phyloP scores from a whole-genome alignment of 768 basidiomycete genomes.

The Kondoa subrosea region DNA sequence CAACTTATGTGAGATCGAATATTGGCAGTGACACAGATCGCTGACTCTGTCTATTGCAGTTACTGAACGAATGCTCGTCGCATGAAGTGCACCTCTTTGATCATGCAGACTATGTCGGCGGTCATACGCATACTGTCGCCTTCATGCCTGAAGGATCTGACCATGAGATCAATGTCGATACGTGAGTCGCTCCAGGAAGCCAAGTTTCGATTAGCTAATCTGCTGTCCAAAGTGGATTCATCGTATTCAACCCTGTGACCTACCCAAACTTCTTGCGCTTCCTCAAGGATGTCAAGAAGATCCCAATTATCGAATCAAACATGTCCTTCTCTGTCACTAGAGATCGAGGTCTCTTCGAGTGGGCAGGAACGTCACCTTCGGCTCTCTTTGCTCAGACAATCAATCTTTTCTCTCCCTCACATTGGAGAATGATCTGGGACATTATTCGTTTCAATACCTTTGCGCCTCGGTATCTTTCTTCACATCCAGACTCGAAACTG shows the following conservation, averaged over 20 bases:
- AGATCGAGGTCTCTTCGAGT: constrained; percentile 53
- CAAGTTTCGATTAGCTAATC: background rate
- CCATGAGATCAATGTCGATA: constrained; percentile 47
- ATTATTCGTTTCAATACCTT: constrained; percentile 57
- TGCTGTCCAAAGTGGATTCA: constrained; percentile 34
- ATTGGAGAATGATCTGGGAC: constrained; percentile 60
- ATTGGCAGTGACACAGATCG: background rate
- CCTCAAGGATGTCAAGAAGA: constrained; percentile 38
- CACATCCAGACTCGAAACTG: constrained; percentile 29
- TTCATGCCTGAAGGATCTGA: constrained; percentile 34
- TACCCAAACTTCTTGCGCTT: constrained; percentile 67
- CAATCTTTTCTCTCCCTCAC: constrained; percentile 46
- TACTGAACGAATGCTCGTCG: constrained; percentile 52
- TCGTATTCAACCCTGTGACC: constrained; percentile 57
- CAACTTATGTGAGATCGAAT: constrained; percentile 44
- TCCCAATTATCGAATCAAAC: constrained; percentile 44
- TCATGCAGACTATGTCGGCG: constrained; percentile 49
- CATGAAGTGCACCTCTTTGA: constrained; percentile 64
- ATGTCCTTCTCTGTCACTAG: constrained; percentile 68
- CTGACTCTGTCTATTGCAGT: constrained; percentile 34
- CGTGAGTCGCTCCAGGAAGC: constrained; percentile 38
- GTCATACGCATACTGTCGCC: constrained; percentile 57
- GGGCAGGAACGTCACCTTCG: constrained; percentile 50
- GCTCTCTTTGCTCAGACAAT: constrained; percentile 52
- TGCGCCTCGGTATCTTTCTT: constrained; percentile 39